phyloP scores from a whole-genome alignment of 2,329 filamentous ascomycete species.

The Coniochaeta ligniaria region DNA sequence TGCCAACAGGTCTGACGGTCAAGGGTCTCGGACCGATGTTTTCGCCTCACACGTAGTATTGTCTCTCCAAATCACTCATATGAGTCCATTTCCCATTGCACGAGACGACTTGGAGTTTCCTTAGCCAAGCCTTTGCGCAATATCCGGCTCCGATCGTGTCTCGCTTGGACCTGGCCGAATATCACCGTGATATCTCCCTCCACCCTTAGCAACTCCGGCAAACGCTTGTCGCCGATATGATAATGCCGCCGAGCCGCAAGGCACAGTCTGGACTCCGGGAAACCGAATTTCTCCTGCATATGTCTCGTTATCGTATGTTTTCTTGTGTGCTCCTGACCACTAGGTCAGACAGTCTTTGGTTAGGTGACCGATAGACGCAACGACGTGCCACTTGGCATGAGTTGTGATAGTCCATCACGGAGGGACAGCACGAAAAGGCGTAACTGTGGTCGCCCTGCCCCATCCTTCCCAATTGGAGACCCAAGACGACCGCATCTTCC shows the following conservation, averaged over 20 bases:
- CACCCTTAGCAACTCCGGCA: background rate
- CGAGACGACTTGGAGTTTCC: background rate
- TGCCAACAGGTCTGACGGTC: background rate
- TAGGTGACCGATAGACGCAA: background rate
- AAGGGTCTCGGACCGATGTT: background rate
- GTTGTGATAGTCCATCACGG: background rate
- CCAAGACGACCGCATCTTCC: no score
- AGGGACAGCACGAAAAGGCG: background rate
- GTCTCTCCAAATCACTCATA: background rate
- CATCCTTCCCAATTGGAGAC: no score
- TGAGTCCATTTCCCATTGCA: no score
- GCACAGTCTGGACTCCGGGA: background rate
- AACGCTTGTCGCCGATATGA: background rate
- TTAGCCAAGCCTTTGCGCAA: background rate
- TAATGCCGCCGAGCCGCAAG: background rate
- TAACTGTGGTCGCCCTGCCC: background rate
- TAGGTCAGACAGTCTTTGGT: background rate
- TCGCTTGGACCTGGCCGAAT: background rate
- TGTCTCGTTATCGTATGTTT: background rate
- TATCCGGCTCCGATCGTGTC: background rate
- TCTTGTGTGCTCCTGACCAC: background rate
- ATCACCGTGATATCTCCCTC: background rate
- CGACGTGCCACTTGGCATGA: background rate
- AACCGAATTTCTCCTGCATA: background rate
- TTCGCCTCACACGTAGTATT: background rate